Evolutionary conservation across 2,329 filamentous ascomycete genomes (phyloP), one percentile per base, ranked within the genome.

Genomic region (Monilinia vaccinii-corymbosi): DNA sequence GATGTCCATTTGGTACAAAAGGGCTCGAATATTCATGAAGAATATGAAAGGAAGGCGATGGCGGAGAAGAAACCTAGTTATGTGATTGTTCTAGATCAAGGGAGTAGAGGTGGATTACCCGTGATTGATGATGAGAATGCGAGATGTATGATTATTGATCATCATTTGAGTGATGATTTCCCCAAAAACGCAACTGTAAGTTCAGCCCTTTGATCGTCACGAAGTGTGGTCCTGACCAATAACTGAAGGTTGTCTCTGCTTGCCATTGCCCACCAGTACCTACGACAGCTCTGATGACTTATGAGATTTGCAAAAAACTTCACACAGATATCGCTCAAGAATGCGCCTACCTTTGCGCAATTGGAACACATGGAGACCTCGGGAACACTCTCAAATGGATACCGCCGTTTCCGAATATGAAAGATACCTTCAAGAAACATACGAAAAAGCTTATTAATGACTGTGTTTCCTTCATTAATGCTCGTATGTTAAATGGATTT

Each of bases 281-380:
- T 7, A 87, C 85, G 1, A 84, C 79, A 28, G 79, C 85, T 2
- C 71, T 88, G 0, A 75, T 88, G 18, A 86, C 83, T 0, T 87
- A 86, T 66, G 75, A 81, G 52, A 80, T 89, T 34, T 88, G 86
- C 66, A 75, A 75, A 25, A 73, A 77, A 0, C 74, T 88, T 0
- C 78, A 86, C 65, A 73, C 76, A 1, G 73, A 75, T 2, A 77
- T 87, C 0, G 66, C 70, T 4, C 67, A 70, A 2, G 71, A 73
- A 6, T 84, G 82, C 65, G 80, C 78, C 44, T 88, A 85, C 80
- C 75, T 88, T 0, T 85, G 83, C 58, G 78, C 78, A 3, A 77
- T 87, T 63, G 86, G 86, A 10, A 87, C 85, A 0, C 82, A 87
- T 63, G 85, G 84, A 3, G 85, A 88, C 63, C 75, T 88, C 0